Conservation (phyloP, 2,329 filamentous ascomycete genomes). For the Ophiobolus disseminans region DNA sequence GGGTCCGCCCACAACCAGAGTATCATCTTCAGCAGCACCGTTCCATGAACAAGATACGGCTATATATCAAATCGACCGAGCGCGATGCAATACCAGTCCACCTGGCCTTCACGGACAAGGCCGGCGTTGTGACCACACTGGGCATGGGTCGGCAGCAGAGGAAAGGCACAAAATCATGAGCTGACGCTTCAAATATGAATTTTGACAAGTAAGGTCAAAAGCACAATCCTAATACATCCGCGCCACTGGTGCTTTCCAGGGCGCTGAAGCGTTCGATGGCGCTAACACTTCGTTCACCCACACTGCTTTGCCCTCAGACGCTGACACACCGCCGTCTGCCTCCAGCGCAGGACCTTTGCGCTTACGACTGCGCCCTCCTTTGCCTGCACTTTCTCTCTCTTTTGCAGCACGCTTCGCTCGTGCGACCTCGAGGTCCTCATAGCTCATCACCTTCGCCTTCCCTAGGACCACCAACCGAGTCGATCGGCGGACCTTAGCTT, state of each 20-base stretch:
- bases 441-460: conserved; percentile 32
- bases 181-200: no score
- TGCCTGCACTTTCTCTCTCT: conserved; percentile 16
- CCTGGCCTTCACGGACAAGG: no score
- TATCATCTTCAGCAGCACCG: no score
- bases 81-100: no score
- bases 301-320: not conserved
- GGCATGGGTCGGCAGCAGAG: no score
- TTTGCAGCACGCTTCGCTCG: conserved; percentile 24
- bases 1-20: no score
- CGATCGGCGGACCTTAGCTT: conserved; percentile 23
- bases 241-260: not conserved
- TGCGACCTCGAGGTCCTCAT: conserved; percentile 26
- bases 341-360: conserved; percentile 6
- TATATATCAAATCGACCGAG: no score
- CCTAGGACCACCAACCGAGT: conserved; percentile 25
- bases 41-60: no score
- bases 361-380: conserved; percentile 9
- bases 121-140: no score
- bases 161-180: no score
- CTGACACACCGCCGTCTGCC: not conserved
- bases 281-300: not conserved
- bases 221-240: not conserved
- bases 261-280: not conserved
- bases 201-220: no score